These are phyloP conservation scores for Chlamydomonas incerta DNA, from an alignment of 139 green algal species.

Conservation along the genomic window DNA sequence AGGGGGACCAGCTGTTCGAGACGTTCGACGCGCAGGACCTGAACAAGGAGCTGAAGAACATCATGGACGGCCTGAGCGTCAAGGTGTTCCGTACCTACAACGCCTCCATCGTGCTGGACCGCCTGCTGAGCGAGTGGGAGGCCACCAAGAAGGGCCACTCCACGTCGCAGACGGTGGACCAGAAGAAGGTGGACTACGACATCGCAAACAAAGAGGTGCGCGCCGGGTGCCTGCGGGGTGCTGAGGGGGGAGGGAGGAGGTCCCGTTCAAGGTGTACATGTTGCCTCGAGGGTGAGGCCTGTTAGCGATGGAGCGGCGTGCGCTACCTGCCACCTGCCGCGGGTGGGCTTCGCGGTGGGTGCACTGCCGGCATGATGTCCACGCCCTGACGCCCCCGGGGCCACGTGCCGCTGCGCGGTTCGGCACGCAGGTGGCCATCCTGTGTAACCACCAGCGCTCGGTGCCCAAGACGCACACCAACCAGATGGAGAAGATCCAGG, in stretches of 20 bases:
- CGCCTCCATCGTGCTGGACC: conserved; percentile 93
- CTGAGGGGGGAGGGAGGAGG: background rate
- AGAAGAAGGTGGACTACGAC: conserved; percentile 93
- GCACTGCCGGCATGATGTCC: too few relatives aligned
- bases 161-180: conserved; percentile 56
- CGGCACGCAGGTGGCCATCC: conserved; percentile 92
- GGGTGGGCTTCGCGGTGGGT: too few relatives aligned
- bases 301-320: too few relatives aligned
- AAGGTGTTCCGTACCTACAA: conserved; percentile 99
- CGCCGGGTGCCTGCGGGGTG: too few relatives aligned
- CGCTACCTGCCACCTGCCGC: too few relatives aligned
- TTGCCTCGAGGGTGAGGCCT: too few relatives aligned
- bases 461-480: conserved; percentile 89
- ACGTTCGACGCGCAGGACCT: conserved; percentile 90
- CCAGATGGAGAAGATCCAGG: conserved; percentile 83
- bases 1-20: conserved; percentile 94
- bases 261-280: too few relatives aligned
- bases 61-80: conserved; percentile 96
- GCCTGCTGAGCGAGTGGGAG: conserved; percentile 78
- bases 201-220: conserved; percentile 96
- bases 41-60: conserved; percentile 94
- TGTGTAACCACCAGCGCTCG: conserved; percentile 98
- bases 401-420: too few relatives aligned
- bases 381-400: too few relatives aligned
- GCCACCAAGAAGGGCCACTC: conserved; percentile 17